Percentiles rank a stretch among this genome's conserved stretches.
These are phyloP conservation scores for Datisca glomerata DNA, from an alignment of 306 rosid genomes.

Conservation along the genomic window DNA sequence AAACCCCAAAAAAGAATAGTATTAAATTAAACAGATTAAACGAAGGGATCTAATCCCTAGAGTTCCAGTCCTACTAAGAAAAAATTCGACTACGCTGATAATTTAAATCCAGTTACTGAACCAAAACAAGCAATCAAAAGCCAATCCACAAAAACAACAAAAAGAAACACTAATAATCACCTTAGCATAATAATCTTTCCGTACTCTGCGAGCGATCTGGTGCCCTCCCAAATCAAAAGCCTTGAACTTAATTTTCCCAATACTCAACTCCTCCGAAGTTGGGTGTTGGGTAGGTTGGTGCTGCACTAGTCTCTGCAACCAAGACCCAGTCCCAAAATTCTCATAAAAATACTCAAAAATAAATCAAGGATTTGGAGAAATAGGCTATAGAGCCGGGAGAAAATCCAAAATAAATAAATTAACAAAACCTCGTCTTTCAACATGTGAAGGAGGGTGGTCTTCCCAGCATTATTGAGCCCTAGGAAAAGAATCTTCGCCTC, in stretches of 20 bases:
- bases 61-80: too few species aligned
- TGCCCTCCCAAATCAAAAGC: slow-evolving; percentile 96
- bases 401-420: background rate
- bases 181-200: slow-evolving; percentile 98
- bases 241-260: slow-evolving; percentile 88
- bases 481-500: slow-evolving; percentile 94
- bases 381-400: too few species aligned
- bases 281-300: slow-evolving; percentile 93
- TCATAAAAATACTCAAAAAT: background rate
- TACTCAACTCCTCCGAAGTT: slow-evolving; percentile 87
- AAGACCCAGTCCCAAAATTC: background rate
- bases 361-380: background rate
- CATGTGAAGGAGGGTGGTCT: slow-evolving; percentile 96
- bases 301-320: slow-evolving; percentile 78
- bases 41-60: too few species aligned
- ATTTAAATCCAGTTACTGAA: too few species aligned
- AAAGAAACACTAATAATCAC: slow-evolving; percentile 15
- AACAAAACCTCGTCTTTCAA: slow-evolving; percentile 81
- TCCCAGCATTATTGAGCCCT: slow-evolving; percentile 94
- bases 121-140: background rate
- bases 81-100: too few species aligned
- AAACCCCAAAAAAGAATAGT: too few species aligned
- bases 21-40: too few species aligned
- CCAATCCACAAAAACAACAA: background rate
- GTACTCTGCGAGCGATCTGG: slow-evolving; percentile 86